Conservation (phyloP, 1,284 basidiomycete genomes). For the Tilletia indica region DNA sequence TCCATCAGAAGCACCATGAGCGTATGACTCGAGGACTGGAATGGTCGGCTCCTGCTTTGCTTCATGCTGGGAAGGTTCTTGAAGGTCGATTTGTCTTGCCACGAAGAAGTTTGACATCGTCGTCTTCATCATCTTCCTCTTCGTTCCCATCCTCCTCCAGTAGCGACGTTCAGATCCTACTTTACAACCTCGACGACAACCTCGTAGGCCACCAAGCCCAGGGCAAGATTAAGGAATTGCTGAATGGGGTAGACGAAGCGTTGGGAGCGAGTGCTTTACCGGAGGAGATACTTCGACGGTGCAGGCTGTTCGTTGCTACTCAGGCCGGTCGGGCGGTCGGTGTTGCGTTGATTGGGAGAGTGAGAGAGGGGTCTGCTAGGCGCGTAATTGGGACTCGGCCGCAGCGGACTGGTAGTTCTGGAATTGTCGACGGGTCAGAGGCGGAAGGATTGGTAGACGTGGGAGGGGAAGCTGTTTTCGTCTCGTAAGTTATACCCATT, state of each 20-base stretch:
- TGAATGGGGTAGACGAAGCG: constrained; percentile 38
- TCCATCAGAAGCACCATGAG: constrained; percentile 44
- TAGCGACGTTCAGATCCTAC: background rate
- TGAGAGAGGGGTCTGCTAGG: constrained; percentile 30
- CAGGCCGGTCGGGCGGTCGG: constrained; percentile 35
- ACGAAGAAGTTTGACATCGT: background rate
- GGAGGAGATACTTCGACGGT: constrained; percentile 21
- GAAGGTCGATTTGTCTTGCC: background rate
- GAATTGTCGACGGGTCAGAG: background rate
- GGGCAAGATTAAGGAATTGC: constrained; percentile 26
- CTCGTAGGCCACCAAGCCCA: too few species aligned
- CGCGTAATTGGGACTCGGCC: constrained; percentile 27
- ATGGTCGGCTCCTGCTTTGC: constrained; percentile 37
- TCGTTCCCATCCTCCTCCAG: too few species aligned
- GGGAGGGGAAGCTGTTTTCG: background rate
- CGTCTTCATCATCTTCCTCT: too few species aligned
- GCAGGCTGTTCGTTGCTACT: constrained; percentile 38
- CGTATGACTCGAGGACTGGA: constrained; percentile 37
- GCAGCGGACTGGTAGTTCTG: background rate
- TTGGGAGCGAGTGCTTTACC: constrained; percentile 37
- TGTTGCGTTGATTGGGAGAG: constrained; percentile 33
- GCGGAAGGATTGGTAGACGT: background rate
- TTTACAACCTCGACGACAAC: constrained; percentile 8
- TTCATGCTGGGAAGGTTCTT: constrained; percentile 11
- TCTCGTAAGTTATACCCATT: background rate